phyloP scores from a whole-genome alignment of 2,329 filamentous ascomycete genomes.

The Chaetoscypha palmicola region DNA sequence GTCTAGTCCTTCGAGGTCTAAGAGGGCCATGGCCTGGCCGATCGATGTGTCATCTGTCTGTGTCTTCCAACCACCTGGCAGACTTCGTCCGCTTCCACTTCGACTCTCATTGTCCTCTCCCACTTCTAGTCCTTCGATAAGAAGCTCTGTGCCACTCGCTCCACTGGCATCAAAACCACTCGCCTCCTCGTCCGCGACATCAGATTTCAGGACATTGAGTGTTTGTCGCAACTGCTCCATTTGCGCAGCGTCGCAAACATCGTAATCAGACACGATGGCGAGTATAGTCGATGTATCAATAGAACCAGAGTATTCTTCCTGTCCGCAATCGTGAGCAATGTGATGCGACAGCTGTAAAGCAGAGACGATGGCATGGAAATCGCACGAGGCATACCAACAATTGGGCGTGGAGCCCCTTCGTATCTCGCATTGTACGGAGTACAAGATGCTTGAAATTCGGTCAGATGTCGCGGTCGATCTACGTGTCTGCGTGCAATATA shows the following conservation, averaged over 20 bases:
- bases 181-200: slow-evolving; percentile 60
- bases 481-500: not conserved
- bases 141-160: slow-evolving; percentile 42
- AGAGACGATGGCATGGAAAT: no score
- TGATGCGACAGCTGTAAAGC: not conserved
- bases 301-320: slow-evolving; percentile 63
- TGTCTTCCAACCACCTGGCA: slow-evolving; percentile 20
- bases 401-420: slow-evolving; percentile 3
- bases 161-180: slow-evolving; percentile 75
- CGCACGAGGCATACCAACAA: slow-evolving; percentile 3
- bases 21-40: slow-evolving; percentile 19
- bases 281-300: slow-evolving; percentile 73
- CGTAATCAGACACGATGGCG: slow-evolving; percentile 68
- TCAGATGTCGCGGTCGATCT: not conserved
- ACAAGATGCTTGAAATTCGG: no score
- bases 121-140: slow-evolving; percentile 10
- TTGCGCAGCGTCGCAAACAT: slow-evolving; percentile 48
- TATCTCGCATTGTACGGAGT: slow-evolving; percentile 8
- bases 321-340: not conserved
- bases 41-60: slow-evolving; percentile 28
- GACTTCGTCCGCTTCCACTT: slow-evolving; percentile 22
- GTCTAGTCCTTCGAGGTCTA: slow-evolving; percentile 24
- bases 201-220: slow-evolving; percentile 58
- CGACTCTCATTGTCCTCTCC: slow-evolving; percentile 12
- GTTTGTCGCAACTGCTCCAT: slow-evolving; percentile 48